Evolutionary conservation across 352 stramenopile species (phyloP).

Genomic region (Pythium diclinum): DNA sequence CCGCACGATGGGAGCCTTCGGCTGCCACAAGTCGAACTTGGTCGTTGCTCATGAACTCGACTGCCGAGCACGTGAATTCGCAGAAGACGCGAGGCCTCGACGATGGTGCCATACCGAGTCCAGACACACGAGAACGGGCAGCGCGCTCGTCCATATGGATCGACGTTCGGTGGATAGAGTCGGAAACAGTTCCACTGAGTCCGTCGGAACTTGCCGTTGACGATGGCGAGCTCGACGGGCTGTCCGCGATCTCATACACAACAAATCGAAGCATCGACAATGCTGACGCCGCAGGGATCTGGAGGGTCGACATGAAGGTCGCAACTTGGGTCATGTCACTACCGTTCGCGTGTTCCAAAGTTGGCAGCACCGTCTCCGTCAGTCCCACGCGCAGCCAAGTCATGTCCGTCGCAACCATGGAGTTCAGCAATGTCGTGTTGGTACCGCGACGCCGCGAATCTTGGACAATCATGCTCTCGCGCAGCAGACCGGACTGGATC

Average conservation of each 20-base stretch:
- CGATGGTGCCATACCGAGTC: conserved; percentile 51
- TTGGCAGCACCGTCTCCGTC: conserved; percentile 76
- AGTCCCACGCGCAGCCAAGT: conserved; percentile 71
- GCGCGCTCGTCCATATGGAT: conserved; percentile 60
- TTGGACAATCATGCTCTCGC: conserved; percentile 56
- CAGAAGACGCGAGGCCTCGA: conserved; percentile 72
- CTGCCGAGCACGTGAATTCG: conserved; percentile 69
- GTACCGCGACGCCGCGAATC: conserved; percentile 18
- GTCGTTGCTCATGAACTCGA: conserved; percentile 50
- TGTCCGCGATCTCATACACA: conserved; percentile 75
- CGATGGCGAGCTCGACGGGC: conserved; percentile 26
- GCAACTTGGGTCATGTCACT: conserved; percentile 43
- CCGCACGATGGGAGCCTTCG: conserved; percentile 45
- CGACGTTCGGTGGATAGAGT: conserved; percentile 11
- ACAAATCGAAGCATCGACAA: conserved; percentile 77
- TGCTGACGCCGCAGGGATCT: conserved; percentile 63
- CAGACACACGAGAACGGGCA: conserved; percentile 48
- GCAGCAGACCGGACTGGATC: conserved; percentile 66
- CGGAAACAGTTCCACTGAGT: conserved; percentile 7
- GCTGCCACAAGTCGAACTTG: conserved; percentile 61
- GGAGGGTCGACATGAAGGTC: conserved; percentile 74
- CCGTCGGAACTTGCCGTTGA: conserved; percentile 14
- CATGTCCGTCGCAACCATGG: conserved; percentile 44
- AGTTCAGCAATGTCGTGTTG: conserved; percentile 26
- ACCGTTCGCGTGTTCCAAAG: conserved; percentile 33